Conservation (phyloP, 2,329 filamentous ascomycete genomes). For the Erysiphe pulchra region DNA sequence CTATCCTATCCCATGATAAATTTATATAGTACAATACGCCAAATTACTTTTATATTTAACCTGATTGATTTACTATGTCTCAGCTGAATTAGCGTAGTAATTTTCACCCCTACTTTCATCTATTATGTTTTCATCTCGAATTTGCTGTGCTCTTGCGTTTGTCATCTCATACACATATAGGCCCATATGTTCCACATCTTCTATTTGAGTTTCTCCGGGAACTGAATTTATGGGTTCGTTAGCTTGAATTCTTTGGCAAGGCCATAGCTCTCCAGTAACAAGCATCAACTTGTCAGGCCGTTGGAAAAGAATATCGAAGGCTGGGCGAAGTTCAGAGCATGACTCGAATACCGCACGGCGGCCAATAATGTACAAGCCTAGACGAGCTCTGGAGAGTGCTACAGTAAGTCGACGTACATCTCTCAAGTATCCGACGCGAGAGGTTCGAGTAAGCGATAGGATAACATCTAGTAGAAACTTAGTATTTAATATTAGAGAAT, state of each 20-base stretch:
- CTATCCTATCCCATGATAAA: no score
- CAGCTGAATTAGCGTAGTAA: no score
- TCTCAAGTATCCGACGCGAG: slow-evolving; percentile 70
- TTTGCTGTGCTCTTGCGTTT: slow-evolving; percentile 17
- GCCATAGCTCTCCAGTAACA: slow-evolving; percentile 69
- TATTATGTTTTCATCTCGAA: slow-evolving; percentile 3
- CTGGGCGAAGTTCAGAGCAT: slow-evolving; percentile 66
- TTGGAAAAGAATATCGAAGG: slow-evolving; percentile 53
- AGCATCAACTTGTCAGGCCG: slow-evolving; percentile 62
- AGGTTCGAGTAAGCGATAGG: slow-evolving; percentile 73
- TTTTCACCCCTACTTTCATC: neutral
- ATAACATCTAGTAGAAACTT: slow-evolving; percentile 43
- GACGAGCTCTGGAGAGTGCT: slow-evolving; percentile 68
- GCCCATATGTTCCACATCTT: slow-evolving; percentile 76
- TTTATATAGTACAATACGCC: no score
- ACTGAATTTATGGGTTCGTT: slow-evolving; percentile 21
- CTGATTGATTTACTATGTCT: no score
- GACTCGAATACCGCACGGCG: slow-evolving; percentile 70
- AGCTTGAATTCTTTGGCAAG: slow-evolving; percentile 28
- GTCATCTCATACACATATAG: slow-evolving; percentile 97
- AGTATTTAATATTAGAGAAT: neutral
- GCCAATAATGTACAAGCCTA: slow-evolving; percentile 81
- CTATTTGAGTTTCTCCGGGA: slow-evolving; percentile 45
- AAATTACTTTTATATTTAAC: no score
- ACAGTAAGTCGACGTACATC: slow-evolving; percentile 87